Conservation (phyloP, 1,139 yeast genomes). For the Kodamaea suecica region DNA sequence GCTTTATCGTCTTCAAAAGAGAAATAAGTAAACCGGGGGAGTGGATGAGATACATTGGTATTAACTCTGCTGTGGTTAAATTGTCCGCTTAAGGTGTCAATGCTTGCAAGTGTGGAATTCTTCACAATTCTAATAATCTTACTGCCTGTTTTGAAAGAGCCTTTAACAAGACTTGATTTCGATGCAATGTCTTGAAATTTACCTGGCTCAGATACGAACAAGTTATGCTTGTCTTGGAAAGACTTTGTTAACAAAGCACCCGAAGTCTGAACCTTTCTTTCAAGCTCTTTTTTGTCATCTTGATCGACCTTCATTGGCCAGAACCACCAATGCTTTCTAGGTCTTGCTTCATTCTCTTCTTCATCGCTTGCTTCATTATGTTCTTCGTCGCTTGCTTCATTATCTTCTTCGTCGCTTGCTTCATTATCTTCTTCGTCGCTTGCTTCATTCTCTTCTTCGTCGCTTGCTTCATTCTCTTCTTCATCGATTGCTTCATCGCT, state of each 20-base stretch:
- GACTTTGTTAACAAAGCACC: conserved; percentile 5
- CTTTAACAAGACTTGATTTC: too few relatives aligned
- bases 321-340: conserved; percentile 3
- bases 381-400: conserved; percentile 1
- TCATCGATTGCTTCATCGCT: conserved; percentile 4
- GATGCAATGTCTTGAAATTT: conserved; percentile 1
- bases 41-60: too few relatives aligned
- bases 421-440: conserved; percentile 2
- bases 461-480: conserved; percentile 1
- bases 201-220: conserved; percentile 1
- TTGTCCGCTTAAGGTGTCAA: too few relatives aligned
- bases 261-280: too few relatives aligned
- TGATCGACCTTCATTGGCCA: conserved; percentile 7
- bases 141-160: too few relatives aligned
- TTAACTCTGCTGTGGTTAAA: too few relatives aligned
- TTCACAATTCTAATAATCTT: too few relatives aligned
- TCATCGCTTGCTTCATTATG: conserved; percentile 2
- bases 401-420: conserved; percentile 2
- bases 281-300: too few relatives aligned
- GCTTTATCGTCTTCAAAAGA: too few relatives aligned
- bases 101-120: too few relatives aligned
- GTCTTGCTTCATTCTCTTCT: background rate
- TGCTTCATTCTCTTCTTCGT: conserved; percentile 2
- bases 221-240: conserved; percentile 2
- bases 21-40: too few relatives aligned